Evolutionary conservation across 305 asterid genomes (phyloP).

Genomic region (Plantago lanceolata): DNA sequence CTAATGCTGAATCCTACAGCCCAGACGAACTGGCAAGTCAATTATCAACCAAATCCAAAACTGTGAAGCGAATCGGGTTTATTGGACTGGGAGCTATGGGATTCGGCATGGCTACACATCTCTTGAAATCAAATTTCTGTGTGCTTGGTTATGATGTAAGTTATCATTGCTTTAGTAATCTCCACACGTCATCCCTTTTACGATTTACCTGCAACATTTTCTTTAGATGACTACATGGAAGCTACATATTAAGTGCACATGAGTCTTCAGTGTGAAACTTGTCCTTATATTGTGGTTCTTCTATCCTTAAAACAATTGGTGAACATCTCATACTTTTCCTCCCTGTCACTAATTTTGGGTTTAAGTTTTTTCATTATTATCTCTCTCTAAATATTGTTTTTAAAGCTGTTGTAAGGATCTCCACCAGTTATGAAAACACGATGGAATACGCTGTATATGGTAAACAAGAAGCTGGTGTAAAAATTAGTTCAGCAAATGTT

Average conservation of each 20-base stretch:
- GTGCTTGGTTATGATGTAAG: slow-evolving; percentile 87
- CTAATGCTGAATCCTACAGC: slow-evolving; percentile 52
- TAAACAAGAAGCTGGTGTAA: not conserved
- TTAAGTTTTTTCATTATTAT: not conserved
- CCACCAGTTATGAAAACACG: not conserved
- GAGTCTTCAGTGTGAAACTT: not conserved
- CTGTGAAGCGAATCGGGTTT: slow-evolving; percentile 68
- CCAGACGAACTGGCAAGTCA: slow-evolving; percentile 72
- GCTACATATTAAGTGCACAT: not conserved
- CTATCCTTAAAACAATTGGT: not conserved
- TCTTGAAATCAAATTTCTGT: slow-evolving; percentile 67
- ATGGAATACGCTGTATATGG: not conserved
- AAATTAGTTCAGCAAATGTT: not conserved
- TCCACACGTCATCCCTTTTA: slow-evolving; percentile 19
- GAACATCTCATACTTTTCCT: not conserved
- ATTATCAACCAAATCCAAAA: slow-evolving; percentile 52
- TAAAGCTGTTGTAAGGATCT: not conserved
- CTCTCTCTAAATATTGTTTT: not conserved
- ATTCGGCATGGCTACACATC: slow-evolving; percentile 96
- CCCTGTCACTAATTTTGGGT: not conserved
- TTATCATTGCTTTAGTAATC: slow-evolving; percentile 19
- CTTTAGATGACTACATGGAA: not conserved
- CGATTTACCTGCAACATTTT: slow-evolving; percentile 7
- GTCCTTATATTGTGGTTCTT: not conserved
- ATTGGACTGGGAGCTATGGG: slow-evolving; percentile 99